Conservation (phyloP, 768 basidiomycete genomes). For the Tylopilus balloui region DNA sequence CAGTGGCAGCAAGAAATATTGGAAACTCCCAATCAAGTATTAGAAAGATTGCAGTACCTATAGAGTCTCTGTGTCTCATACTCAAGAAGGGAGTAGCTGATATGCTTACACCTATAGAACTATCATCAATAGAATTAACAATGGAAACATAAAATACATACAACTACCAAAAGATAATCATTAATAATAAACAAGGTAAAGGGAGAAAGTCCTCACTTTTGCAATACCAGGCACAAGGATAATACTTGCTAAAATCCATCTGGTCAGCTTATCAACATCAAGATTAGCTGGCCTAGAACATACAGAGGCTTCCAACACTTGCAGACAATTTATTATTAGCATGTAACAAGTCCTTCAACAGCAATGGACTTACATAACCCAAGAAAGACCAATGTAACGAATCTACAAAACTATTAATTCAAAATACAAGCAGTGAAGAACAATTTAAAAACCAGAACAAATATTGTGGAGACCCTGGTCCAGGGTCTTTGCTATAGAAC, state of each 20-base stretch:
- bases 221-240: constrained; percentile 6
- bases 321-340: neutral
- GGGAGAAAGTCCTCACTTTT: neutral
- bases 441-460: neutral
- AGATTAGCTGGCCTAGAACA: neutral
- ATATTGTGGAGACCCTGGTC: constrained; percentile 3
- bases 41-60: neutral
- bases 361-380: neutral
- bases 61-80: neutral
- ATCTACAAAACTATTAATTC: neutral
- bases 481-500: neutral
- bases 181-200: neutral
- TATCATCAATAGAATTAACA: neutral
- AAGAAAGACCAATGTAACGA: constrained; percentile 3
- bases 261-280: neutral
- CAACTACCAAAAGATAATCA: neutral
- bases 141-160: neutral
- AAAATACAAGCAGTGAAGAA: neutral
- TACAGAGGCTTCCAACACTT: neutral
- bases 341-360: no score
- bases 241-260: neutral
- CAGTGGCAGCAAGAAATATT: neutral
- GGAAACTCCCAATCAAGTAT: neutral
- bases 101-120: neutral
- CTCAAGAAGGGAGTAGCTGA: neutral